These are phyloP conservation scores for Nicotiana tabacum DNA, from an alignment of 257 asterid genomes.

Conservation along the genomic window DNA sequence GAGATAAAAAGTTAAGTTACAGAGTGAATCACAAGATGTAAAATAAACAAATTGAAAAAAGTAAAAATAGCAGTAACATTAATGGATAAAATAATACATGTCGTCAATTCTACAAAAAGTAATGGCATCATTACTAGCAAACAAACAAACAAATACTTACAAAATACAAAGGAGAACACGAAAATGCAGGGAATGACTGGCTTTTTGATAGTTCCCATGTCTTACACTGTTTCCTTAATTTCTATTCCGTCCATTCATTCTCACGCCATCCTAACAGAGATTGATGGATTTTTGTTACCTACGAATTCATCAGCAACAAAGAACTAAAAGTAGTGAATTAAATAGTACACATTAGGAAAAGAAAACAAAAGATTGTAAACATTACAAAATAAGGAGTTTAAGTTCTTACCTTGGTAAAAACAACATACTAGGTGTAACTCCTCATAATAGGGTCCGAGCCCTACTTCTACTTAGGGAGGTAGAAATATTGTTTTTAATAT, in stretches of 20 bases:
- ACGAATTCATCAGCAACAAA: not conserved
- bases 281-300: not conserved
- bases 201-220: conserved; percentile 26
- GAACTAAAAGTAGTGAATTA: not conserved
- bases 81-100: not conserved
- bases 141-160: conserved; percentile 1
- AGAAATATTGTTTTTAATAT: no score
- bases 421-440: no score
- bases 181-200: not conserved
- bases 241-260: conserved; percentile 10
- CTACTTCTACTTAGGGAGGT: no score
- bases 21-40: no score
- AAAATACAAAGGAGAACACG: not conserved
- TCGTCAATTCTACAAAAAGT: not conserved
- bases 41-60: no score
- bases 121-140: not conserved
- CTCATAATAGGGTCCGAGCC: no score
- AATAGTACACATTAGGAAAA: no score
- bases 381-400: no score
- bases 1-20: no score
- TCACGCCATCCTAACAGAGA: not conserved
- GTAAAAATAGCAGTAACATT: no score
- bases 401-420: no score
- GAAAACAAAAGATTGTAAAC: no score
- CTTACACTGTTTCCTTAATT: conserved; percentile 9